A percentile compares a stretch with the other conserved stretches of the same genome.
Evolutionary conservation across 2,329 filamentous ascomycete genomes (phyloP).

Genomic region (Fusarium robinianum): DNA sequence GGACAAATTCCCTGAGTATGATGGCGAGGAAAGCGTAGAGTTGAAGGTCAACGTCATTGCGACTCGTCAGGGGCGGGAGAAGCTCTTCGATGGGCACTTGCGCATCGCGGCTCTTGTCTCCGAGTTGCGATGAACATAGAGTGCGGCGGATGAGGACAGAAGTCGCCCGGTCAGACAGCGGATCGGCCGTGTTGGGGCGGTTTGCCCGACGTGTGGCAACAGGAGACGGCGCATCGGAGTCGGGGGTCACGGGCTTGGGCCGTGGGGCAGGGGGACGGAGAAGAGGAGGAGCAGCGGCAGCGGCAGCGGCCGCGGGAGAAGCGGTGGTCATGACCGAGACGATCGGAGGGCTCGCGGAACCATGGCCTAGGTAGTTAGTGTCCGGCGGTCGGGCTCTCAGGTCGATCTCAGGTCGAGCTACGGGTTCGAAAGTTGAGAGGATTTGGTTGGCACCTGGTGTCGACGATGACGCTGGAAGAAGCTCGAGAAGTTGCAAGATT

Average conservation of each 20-base stretch:
- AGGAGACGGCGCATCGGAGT: constrained; percentile 32
- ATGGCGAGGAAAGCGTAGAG: constrained; percentile 92
- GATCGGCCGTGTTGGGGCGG: constrained; percentile 49
- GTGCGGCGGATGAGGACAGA: constrained; percentile 78
- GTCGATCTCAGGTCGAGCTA: too few relatives aligned
- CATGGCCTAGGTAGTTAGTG: constrained; percentile 39
- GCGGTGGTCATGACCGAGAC: constrained; percentile 39
- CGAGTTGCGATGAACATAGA: constrained; percentile 73
- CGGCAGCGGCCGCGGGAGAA: constrained; percentile 24
- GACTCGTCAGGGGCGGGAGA: constrained; percentile 88
- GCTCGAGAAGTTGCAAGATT: constrained; percentile 11
- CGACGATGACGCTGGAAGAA: constrained; percentile 1
- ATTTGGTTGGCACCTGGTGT: constrained; percentile 1
- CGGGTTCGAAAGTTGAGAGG: too few relatives aligned
- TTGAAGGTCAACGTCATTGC: constrained; percentile 90
- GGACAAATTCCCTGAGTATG: constrained; percentile 85
- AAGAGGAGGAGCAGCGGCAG: constrained; percentile 22
- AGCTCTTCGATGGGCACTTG: constrained; percentile 73
- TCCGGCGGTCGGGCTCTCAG: too few relatives aligned
- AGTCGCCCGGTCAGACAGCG: constrained; percentile 78
- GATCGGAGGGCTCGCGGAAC: constrained; percentile 17
- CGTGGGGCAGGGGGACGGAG: constrained; percentile 29
- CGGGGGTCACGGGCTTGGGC: constrained; percentile 31
- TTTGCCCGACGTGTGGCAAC: constrained; percentile 39
- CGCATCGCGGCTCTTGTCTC: constrained; percentile 57